These are phyloP conservation scores for Helotiales sp. DNA, from an alignment of 2,329 filamentous ascomycete genomes.

Conservation along the genomic window DNA sequence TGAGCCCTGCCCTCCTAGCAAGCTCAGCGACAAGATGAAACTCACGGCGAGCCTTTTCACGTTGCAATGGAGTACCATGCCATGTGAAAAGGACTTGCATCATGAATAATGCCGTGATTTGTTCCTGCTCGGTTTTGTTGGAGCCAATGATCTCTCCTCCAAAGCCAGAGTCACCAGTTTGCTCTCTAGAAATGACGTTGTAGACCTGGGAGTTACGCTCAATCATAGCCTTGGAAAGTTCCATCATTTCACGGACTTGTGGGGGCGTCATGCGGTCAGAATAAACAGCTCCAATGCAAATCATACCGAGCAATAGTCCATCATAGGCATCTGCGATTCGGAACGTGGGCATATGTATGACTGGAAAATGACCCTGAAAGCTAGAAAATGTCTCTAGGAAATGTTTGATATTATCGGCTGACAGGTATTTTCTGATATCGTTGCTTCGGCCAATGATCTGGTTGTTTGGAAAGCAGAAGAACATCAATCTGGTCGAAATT, in stretches of 20 bases:
- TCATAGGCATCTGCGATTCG: constrained; percentile 65
- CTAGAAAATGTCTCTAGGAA: constrained; percentile 72
- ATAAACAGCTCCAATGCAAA: constrained; percentile 74
- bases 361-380: constrained; percentile 72
- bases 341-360: constrained; percentile 72
- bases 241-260: constrained; percentile 68
- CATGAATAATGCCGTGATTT: constrained; percentile 66
- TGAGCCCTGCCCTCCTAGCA: constrained; percentile 56
- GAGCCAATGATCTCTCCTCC: constrained; percentile 39
- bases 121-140: constrained; percentile 55
- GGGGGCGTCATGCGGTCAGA: constrained; percentile 60
- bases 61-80: constrained; percentile 68
- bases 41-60: constrained; percentile 60
- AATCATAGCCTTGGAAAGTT: constrained; percentile 59
- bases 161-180: constrained; percentile 41
- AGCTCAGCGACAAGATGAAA: constrained; percentile 58
- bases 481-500: constrained; percentile 55
- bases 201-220: constrained; percentile 55
- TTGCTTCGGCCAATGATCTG: constrained; percentile 54
- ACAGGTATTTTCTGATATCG: constrained; percentile 56
- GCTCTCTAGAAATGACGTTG: constrained; percentile 43
- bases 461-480: constrained; percentile 58
- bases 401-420: constrained; percentile 67
- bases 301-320: constrained; percentile 67
- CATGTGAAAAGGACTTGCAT: constrained; percentile 64